Base-by-base conservation (phyloP, 2,329 filamentous ascomycete genomes). In the Hypoxylon sp. region DNA sequence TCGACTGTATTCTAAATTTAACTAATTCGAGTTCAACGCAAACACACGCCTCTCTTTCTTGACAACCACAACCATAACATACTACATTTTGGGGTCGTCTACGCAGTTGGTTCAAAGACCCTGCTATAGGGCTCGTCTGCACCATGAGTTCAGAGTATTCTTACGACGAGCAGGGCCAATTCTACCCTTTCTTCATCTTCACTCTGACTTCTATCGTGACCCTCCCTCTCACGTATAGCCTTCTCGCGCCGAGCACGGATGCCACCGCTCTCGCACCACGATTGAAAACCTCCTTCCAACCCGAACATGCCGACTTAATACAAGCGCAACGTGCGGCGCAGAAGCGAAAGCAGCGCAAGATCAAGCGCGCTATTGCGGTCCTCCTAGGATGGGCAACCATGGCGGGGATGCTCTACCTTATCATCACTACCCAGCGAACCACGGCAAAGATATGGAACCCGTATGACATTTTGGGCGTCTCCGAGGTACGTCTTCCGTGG, bases 141-240 rank as follows among this genome's bases (percentile, higher is more conserved):
- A 89, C 83, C 79, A 96, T 96, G 89, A 94, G 91, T 78, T 93
- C 92, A 76, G 95, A 98, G 81, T 99, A 99, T 85, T 96, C 92
- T 75, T 99, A 99, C 83, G 96, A 99, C 87, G 92, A 97, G 78
- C 89, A 96, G 88, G 94, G 93, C 74, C 93, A 97, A 87, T 97
- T 97, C 84, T 99, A 97, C 85, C 96, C 96, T 72, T 97, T 97
- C 87, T 99, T 99, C 84, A 91, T 98, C 81, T 89, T 97, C 77
- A 97, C 94, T 44, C 86, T 98, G 75, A 89, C 91, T 68, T 89
- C 90, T 75, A 88, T 99, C 71, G 87, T 97, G 80, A 97, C 96
- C 32, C 82, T 97, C 63, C 94, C 95, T 67, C 86, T 97, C 75
- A 97, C 95, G 74, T 97, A 96, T 81, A 92, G 89, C 70, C 89